Conservation (phyloP, 2,329 filamentous ascomycete species). For the Colletotrichum falcatum region DNA sequence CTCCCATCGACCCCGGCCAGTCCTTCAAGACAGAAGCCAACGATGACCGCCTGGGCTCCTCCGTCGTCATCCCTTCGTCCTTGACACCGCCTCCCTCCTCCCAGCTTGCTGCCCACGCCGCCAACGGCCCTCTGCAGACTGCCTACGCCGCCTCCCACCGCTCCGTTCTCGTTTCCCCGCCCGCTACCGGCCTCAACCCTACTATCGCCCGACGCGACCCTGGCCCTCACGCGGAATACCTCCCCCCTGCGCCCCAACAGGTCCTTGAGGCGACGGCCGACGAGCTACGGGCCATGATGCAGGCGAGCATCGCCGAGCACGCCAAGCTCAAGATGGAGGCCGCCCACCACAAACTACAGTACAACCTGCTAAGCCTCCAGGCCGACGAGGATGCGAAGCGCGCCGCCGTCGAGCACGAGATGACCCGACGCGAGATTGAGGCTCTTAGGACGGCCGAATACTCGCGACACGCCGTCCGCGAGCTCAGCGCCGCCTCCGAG, state of each 20-base stretch:
- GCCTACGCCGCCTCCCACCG: constrained; percentile 58
- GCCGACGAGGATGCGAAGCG: constrained; percentile 87
- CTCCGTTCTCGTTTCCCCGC: constrained; percentile 65
- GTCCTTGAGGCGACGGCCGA: constrained; percentile 66
- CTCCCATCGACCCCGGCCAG: constrained; percentile 61
- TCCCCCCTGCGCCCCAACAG: constrained; percentile 61
- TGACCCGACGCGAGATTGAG: constrained; percentile 89
- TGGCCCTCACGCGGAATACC: constrained; percentile 53
- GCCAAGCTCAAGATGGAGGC: constrained; percentile 80
- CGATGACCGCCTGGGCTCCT: constrained; percentile 58
- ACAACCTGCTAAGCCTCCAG: constrained; percentile 85
- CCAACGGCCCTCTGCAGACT: constrained; percentile 44
- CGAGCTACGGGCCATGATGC: constrained; percentile 68
- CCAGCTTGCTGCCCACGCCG: constrained; percentile 55
- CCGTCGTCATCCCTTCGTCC: constrained; percentile 66
- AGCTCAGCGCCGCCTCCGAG: constrained; percentile 64
- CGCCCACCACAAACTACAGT: constrained; percentile 91
- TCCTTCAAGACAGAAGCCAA: constrained; percentile 65
- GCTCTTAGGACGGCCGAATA: constrained; percentile 82
- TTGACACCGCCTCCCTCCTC: constrained; percentile 69
- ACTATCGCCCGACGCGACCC: constrained; percentile 43
- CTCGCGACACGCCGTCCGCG: constrained; percentile 69
- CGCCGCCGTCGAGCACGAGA: constrained; percentile 90
- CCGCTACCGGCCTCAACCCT: constrained; percentile 58
- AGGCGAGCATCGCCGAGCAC: constrained; percentile 66